Evolutionary conservation across 2,329 filamentous ascomycete species (phyloP), one percentile per base, ranked within the genome.

Genomic region (Celoporthe dispersa): DNA sequence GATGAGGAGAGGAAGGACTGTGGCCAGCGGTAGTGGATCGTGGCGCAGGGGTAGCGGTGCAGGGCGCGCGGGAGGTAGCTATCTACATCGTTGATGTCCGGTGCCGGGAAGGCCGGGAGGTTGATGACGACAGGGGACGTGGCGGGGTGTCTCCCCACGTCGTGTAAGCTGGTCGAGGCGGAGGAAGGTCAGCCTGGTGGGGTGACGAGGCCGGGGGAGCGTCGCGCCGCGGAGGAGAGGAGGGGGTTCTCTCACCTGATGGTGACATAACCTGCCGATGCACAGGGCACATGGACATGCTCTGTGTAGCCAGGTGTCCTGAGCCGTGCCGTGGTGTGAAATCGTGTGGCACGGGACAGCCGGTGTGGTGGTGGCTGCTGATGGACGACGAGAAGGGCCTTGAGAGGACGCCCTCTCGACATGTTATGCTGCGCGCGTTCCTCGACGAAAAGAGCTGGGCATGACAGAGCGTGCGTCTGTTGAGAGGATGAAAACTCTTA

Each of bases 11-110:
- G 55, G 14, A 75, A 77, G 9, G 39, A 28, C 22, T 41, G 60
- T 11, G 76, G 76, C 88, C 89, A 91, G 22, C 88, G 83, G 76
- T 90, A 91, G 75, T 89, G 86, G 75, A 91, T 86, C 68, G 83
- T 83, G 7, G 84, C 87, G 0, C 86, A 82, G 1, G 87, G 83
- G 48, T 80, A 80, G 19, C 77, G 77, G 16, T 76, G 79, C 41
- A 84, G 78, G 70, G 84, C 85, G 12, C 73, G 73, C 37, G 85
- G 83, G 33, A 86, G 73, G 41, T 78, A 70, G 12, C 74, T 68
- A 41, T 63, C 48, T 16, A 73, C 72, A 19, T 73, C 68, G 2
- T 75, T 71, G 9, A 73, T 71, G 65, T 78, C 70, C 9, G 71
- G 70, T 41, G 78, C 77, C 16, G 85, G 79, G 61, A 81, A 82